Percentiles rank a stretch among this genome's conserved stretches.
phyloP scores from a whole-genome alignment of 441 rosid species.

The Gossypium trilobum region DNA sequence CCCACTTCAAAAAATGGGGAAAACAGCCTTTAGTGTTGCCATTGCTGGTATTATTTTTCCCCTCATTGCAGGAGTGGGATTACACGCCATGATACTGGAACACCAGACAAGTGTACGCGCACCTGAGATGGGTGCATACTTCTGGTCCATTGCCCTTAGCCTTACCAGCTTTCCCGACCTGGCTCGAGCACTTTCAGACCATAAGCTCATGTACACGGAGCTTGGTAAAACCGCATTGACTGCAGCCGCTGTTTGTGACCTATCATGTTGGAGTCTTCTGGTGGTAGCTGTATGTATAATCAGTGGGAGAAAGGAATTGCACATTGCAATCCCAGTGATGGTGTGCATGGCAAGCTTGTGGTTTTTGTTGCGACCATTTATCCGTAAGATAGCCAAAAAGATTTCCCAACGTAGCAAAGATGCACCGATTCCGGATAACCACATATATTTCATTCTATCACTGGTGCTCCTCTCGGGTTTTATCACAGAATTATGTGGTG shows the following conservation, averaged over 20 bases:
- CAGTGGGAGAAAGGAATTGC: neutral
- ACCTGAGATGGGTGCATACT: conserved; percentile 14
- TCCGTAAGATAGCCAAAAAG: conserved; percentile 19
- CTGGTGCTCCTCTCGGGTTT: conserved; percentile 32
- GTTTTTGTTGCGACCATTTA: conserved; percentile 29
- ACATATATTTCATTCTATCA: conserved; percentile 21
- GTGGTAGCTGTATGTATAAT: conserved; percentile 14
- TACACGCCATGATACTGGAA: conserved; percentile 8
- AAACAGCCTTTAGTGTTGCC: conserved; percentile 25
- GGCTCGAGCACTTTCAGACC: conserved; percentile 23
- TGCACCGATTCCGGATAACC: conserved; percentile 12
- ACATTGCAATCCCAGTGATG: conserved; percentile 5
- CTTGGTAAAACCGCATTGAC: conserved; percentile 23
- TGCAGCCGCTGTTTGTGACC: conserved; percentile 19
- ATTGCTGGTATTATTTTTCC: conserved; percentile 27
- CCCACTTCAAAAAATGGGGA: conserved; percentile 20
- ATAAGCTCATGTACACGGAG: conserved; percentile 29
- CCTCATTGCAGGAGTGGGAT: conserved; percentile 19
- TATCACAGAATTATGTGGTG: conserved; percentile 36
- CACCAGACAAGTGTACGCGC: neutral
- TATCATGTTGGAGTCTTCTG: conserved; percentile 21
- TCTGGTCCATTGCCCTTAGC: conserved; percentile 25
- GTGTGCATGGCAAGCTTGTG: conserved; percentile 19
- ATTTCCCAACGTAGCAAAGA: neutral
- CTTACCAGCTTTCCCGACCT: conserved; percentile 31